Percentiles rank a stretch among this genome's conserved stretches.
These are phyloP conservation scores for rapeseed (Brassica napus) DNA, from an alignment of 345 rosid genomes.

Conservation along the genomic window Da-Ae NC_063451.1:35699001-35699500, in stretches of 20 bases:
- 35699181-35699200: conserved; percentile 67
- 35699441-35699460: conserved; percentile 40
- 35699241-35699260: conserved; percentile 69
- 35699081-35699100: no score
- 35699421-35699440: conserved; percentile 46
- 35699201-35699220: conserved; percentile 61
- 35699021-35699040: no score
- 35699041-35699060: no score
- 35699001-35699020: no score
- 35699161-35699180: conserved; percentile 59
- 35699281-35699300: conserved; percentile 49
- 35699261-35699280: conserved; percentile 82
- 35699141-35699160: neutral
- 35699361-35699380: no score
- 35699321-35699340: no score
- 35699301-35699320: no score
- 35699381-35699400: neutral
- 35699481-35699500: neutral
- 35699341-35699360: no score
- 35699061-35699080: no score
- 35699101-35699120: no score
- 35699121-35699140: no score
- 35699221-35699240: conserved; percentile 73
- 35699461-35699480: no score
- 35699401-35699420: conserved; percentile 44